Base-by-base conservation (phyloP, 441 rosid genomes). In the Aquilaria agallochum region DNA sequence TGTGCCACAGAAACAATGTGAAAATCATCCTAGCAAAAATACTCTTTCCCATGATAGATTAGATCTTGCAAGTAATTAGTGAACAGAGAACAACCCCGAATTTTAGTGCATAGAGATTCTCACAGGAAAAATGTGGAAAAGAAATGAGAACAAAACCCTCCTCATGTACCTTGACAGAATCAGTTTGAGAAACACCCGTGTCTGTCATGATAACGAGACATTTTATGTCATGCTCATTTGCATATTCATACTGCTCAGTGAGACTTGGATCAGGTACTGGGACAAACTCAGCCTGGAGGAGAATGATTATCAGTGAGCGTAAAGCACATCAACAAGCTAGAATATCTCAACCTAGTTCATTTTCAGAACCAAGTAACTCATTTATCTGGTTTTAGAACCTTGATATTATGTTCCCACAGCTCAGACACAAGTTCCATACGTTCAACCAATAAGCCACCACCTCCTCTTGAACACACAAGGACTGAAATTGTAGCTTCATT, bases 391-490 rank as follows among this genome's bases (percentile, higher is more conserved):
- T 58, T 52, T 33, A 69, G 56, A 14, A 94, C 98, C 97, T 86
- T 94, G 66, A 94, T 87, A 72, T 85, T 84, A 71, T 77, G 87
- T 65, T 84, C 83, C 99, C 99, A 94, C 31, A 94, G 79, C 72
- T 89, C 90, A 56, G 94, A 84, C 73, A 76, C 94, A 66, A 94
- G 87, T 68, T 84, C 92, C 97, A 94, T 94, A 62, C 99, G 96
- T 71, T 94, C 90, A 63, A 75, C 75, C 78, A 94, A 79, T 74
- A 94, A 80, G 64, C 99, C 97, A 6, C 99, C 99, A 3, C 99
- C 99, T 67, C 99, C 99, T 78, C 83, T 87, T 68, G 99, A 94
- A 80, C 99, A 94, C 67, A 94, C 92, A 66, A 94, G 99, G 66
- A 94, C 70, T 60, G 64, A 78, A 63, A 83, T 77, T 54, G 80